Conservation (phyloP, 2,329 filamentous ascomycete species). For the Chrysoporthe austroafricana region DNA sequence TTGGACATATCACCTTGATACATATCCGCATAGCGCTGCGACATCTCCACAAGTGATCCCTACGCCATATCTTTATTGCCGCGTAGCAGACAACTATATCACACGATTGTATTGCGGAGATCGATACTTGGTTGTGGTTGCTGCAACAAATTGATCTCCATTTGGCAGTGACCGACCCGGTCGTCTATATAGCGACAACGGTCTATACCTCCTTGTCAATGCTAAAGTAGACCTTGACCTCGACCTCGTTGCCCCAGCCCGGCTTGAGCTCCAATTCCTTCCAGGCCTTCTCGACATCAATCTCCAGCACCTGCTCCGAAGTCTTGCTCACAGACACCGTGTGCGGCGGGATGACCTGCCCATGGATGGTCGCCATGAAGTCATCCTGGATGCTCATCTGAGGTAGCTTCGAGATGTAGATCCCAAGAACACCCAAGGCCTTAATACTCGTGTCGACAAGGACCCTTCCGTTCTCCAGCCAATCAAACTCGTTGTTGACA, state of each 20-base stretch:
- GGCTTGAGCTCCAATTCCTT: constrained; percentile 68
- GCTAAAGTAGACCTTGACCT: constrained; percentile 64
- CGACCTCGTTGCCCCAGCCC: constrained; percentile 81
- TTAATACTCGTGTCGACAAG: constrained; percentile 73
- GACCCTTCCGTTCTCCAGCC: constrained; percentile 62
- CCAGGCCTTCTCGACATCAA: constrained; percentile 82
- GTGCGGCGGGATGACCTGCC: constrained; percentile 67
- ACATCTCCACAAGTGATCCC: neutral
- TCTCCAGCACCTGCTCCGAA: constrained; percentile 67
- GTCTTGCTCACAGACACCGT: constrained; percentile 63
- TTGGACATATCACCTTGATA: too few species aligned
- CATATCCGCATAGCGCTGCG: too few species aligned
- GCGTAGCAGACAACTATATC: too few species aligned
- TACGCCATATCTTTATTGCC: too few species aligned
- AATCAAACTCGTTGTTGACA: constrained; percentile 60
- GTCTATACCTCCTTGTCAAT: constrained; percentile 38
- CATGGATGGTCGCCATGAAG: constrained; percentile 77
- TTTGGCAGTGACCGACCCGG: neutral
- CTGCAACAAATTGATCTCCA: neutral
- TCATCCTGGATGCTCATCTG: constrained; percentile 62
- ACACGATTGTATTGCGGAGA: neutral
- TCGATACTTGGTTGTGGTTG: neutral
- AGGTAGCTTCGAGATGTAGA: constrained; percentile 76
- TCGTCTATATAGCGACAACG: neutral
- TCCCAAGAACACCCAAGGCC: constrained; percentile 74